These are phyloP conservation scores for Pholiota microspora DNA, from an alignment of 768 basidiomycete genomes.

Conservation along the genomic window DNA sequence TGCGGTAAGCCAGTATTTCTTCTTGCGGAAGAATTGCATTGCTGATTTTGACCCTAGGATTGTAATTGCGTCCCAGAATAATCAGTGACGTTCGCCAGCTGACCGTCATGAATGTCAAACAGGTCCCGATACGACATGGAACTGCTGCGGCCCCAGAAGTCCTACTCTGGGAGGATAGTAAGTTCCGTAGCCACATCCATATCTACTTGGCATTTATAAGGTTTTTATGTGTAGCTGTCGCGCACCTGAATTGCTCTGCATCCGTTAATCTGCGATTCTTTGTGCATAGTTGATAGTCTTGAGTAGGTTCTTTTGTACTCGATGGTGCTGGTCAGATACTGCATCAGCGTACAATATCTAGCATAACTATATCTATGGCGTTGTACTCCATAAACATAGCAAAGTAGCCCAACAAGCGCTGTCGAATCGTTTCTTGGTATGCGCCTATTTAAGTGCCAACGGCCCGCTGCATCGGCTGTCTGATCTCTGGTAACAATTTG, in stretches of 20 bases:
- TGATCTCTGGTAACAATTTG: too few relatives aligned
- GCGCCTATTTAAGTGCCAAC: too few relatives aligned
- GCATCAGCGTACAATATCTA: too few relatives aligned
- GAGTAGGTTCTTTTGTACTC: too few relatives aligned
- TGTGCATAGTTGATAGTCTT: too few relatives aligned
- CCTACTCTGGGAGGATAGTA: conserved; percentile 17
- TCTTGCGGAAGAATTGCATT: too few relatives aligned
- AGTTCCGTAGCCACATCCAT: background rate
- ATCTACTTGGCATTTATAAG: background rate
- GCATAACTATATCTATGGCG: too few relatives aligned
- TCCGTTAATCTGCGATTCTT: conserved; percentile 2
- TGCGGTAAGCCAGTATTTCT: conserved; percentile 8
- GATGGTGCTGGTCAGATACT: too few relatives aligned
- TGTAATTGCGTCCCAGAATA: conserved; percentile 7
- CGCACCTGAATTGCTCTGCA: conserved; percentile 17
- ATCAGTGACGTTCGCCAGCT: background rate
- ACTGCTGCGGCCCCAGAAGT: conserved; percentile 19
- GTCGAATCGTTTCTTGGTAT: too few relatives aligned
- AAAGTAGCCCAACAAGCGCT: too few relatives aligned
- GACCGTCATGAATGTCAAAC: background rate
- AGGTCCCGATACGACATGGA: conserved; percentile 13
- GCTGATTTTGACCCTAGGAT: conserved; percentile 6
- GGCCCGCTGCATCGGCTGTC: too few relatives aligned
- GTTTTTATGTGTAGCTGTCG: conserved; percentile 13
- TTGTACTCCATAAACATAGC: too few relatives aligned